phyloP scores from a whole-genome alignment of 2,329 filamentous ascomycete genomes.

The Microsporum ferrugineum region DNA sequence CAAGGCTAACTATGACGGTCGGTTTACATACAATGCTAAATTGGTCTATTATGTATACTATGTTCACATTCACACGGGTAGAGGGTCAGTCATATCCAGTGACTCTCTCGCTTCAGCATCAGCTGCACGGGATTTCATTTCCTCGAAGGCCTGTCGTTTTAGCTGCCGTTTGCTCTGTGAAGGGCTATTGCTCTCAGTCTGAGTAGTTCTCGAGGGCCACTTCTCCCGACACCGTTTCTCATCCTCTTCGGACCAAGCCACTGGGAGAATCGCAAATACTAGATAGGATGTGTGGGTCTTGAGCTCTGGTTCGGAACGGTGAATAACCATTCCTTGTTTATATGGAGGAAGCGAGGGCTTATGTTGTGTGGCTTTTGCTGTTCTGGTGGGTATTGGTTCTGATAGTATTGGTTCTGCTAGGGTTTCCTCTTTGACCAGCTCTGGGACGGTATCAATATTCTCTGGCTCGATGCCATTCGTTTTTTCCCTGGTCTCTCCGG shows the following conservation, averaged over 20 bases:
- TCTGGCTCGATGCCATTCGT: not conserved
- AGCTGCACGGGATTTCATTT: not conserved
- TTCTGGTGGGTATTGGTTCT: not conserved
- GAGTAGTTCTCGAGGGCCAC: conserved; percentile 52
- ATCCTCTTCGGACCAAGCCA: conserved; percentile 72
- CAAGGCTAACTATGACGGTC: not conserved
- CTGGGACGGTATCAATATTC: not conserved
- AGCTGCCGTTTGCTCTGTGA: conserved; percentile 31
- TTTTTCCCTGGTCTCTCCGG: not conserved
- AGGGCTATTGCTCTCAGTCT: conserved; percentile 17
- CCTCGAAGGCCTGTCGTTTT: conserved; percentile 38
- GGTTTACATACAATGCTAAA: not conserved
- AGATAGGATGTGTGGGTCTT: conserved; percentile 98
- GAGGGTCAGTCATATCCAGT: no score
- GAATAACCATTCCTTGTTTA: conserved; percentile 65
- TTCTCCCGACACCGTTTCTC: conserved; percentile 56
- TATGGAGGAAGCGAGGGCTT: conserved; percentile 42
- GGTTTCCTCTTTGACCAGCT: not conserved
- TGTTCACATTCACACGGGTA: not conserved
- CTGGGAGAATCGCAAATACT: conserved; percentile 81
- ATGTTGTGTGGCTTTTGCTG: not conserved
- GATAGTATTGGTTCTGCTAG: conserved; percentile 13
- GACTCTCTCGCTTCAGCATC: not conserved
- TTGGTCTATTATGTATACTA: not conserved
- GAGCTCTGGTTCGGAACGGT: conserved; percentile 73